These are phyloP conservation scores for Xerocomus amazonicus DNA, from an alignment of 1,284 basidiomycete species.

Conservation along the genomic window DNA sequence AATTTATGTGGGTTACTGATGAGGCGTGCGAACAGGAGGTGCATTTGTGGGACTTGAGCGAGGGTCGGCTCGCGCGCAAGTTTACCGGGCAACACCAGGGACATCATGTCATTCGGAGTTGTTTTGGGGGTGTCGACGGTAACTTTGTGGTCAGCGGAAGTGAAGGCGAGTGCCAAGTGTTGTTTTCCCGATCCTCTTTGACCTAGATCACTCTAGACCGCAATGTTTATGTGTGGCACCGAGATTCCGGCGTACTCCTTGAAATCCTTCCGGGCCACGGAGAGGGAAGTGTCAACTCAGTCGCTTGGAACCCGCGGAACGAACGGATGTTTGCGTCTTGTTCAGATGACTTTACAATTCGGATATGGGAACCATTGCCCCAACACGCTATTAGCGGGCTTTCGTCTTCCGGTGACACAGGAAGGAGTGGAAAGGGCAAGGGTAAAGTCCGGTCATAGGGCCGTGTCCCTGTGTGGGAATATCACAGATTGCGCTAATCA, in stretches of 20 bases:
- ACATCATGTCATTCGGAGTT: conserved; percentile 83
- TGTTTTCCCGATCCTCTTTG: conserved; percentile 3
- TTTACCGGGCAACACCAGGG: conserved; percentile 82
- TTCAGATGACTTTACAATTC: conserved; percentile 82
- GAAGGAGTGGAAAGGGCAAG: conserved; percentile 53
- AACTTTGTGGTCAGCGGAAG: conserved; percentile 92
- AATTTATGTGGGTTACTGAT: conserved; percentile 8
- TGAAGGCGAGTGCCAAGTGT: conserved; percentile 63
- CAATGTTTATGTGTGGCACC: conserved; percentile 94
- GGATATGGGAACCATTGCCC: conserved; percentile 75
- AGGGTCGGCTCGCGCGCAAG: conserved; percentile 67
- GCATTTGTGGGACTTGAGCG: conserved; percentile 79
- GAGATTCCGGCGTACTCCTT: conserved; percentile 76
- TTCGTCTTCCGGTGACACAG: conserved; percentile 15
- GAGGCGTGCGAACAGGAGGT: conserved; percentile 61
- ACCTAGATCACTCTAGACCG: conserved; percentile 53
- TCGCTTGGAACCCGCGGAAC: conserved; percentile 92
- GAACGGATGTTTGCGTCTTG: conserved; percentile 91
- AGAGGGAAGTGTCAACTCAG: conserved; percentile 86
- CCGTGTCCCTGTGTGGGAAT: conserved; percentile 23
- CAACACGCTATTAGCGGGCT: conserved; percentile 8
- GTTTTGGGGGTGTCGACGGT: conserved; percentile 90
- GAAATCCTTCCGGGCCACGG: conserved; percentile 86
- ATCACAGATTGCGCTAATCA: conserved; percentile 21
- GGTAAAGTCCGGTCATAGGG: conserved; percentile 63